Base-by-base conservation (phyloP, 495 filamentous ascomycete genomes). In the Penicillium cinerascens region DNA sequence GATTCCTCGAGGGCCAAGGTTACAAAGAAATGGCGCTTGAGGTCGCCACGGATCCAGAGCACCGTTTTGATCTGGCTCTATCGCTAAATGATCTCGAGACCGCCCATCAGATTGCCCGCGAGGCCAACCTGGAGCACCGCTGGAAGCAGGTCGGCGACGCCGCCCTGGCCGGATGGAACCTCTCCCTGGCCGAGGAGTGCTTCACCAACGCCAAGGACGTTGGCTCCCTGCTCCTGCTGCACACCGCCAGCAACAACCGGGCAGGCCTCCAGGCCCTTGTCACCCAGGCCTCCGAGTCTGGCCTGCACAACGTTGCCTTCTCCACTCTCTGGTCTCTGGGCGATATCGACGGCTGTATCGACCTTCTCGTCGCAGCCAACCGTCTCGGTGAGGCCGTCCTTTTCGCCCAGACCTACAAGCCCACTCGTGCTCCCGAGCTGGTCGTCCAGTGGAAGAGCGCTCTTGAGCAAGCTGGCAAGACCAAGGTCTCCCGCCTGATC, bases 61-160 rank as follows among this genome's bases (percentile, higher is more conserved):
- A 99, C 71, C 91, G 92, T 58, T 97, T 99, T 65, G 93, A 99
- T 42, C 78, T 99, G 8, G 88, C 95, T 1, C 79, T 98, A 33
- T 77, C 83, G 3, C 82, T 98, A 10, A 88, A 85, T 58, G 85
- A 92, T 51, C 84, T 97, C 25, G 80, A 88, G 21, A 87, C 90
- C 55, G 93, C 92, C 15, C 80, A 93, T 0, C 82, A 88, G 33
- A 84, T 97, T n/a, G 91, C 92, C 2, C 78, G 83, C 35, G 76
- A 88, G 64, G 85, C 89, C 1, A 87, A 96, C 48, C 87, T 84
- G 6, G 93, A 98, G 66, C 95, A 97, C 72, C 93, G 95, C 70
- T 98, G 92, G 92, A 97, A 97, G 77, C 89, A 81, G 1, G 85
- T 98, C 16, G 93, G 93, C 39, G 93, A 98, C 56, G 88, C 91